phyloP scores from a whole-genome alignment of 176 grass and related monocot genomes.

The Musa acuminata region DNA sequence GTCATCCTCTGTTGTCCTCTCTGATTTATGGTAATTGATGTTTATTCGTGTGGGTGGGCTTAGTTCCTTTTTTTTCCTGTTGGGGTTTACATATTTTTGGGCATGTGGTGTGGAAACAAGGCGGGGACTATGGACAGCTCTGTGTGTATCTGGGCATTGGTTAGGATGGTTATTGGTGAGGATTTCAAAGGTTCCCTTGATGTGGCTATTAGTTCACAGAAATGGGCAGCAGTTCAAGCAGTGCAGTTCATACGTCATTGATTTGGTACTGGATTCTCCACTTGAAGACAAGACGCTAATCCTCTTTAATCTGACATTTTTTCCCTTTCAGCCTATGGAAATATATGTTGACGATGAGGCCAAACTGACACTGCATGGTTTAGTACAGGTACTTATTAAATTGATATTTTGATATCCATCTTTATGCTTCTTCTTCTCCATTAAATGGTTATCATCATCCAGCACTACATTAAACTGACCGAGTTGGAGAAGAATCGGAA shows the following conservation, averaged over 20 bases:
- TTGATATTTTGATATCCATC: not conserved
- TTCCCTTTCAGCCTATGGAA: slow-evolving; percentile 97
- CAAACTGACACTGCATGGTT: slow-evolving; percentile 92
- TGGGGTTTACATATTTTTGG: not conserved
- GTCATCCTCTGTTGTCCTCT: too few species aligned
- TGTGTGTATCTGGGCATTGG: not conserved
- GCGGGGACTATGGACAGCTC: not conserved
- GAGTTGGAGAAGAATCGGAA: slow-evolving; percentile 95
- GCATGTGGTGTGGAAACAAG: not conserved
- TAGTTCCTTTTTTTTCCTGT: too few species aligned
- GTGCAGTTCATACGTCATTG: slow-evolving; percentile 34
- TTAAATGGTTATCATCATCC: not conserved
- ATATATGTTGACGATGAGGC: slow-evolving; percentile 99
- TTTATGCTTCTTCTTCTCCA: not conserved
- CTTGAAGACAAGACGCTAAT: slow-evolving; percentile 55
- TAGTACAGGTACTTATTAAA: slow-evolving; percentile 70
- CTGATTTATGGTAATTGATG: too few species aligned
- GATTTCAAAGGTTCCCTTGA: slow-evolving; percentile 14
- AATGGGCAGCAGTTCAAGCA: slow-evolving; percentile 23
- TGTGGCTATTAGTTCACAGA: slow-evolving; percentile 17
- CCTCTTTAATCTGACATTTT: slow-evolving; percentile 68
- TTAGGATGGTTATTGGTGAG: not conserved
- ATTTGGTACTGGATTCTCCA: slow-evolving; percentile 45
- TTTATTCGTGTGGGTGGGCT: too few species aligned
- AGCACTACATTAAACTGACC: slow-evolving; percentile 93